Base-by-base conservation (phyloP, 2,329 filamentous ascomycete genomes). In the Colletotrichum sp. region DNA sequence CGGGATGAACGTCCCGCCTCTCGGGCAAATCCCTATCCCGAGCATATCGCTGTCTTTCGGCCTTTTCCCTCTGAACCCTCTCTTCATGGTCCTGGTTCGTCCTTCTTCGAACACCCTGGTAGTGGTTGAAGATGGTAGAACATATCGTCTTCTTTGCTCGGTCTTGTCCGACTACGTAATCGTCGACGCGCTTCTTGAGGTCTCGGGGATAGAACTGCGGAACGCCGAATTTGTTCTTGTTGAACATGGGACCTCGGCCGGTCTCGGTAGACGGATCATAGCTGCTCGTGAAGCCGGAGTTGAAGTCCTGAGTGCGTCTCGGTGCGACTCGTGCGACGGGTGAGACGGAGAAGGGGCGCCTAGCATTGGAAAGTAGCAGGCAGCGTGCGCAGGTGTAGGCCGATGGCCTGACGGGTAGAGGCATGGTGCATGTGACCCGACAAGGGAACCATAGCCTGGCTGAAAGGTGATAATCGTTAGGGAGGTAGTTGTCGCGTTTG, bases 151-250 rank as follows among this genome's bases (percentile, higher is more conserved):
- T 98, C 89, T 99, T 97, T 19, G 97, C 96, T 76, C 95, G 92
- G 79, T 98, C 95, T 85, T 99, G 97, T 55, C 96, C 97, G 6
- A 99, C 96, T 2, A 99, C 96, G 83, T 98, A 99, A 82, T 97
- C 95, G 83, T 99, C 97, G 36, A 99, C 92, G 81, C 97, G 94
- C 82, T 95, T 93, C 88, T 99, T 98, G 80, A 99, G 89, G 80
- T 92, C 89, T 74, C 90, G 88, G 3, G 92, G 92, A 71, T 93
- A 76, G 82, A 93, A 92, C 68, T 90, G 88, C 4, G 92, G 91
- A 19, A 92, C 91, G 70, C 91, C 92, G 78, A 91, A 90, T 71
- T 84, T 89, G 71, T 86, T 80, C 82, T 91, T 91, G 77, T 84
- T 88, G 82, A 92, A 92, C 88, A 92, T 92, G 52, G 91, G 91